Evolutionary conservation across 2,329 filamentous ascomycete genomes (phyloP), one percentile per base, ranked within the genome.

Genomic region (Fusarium sp.): DNA sequence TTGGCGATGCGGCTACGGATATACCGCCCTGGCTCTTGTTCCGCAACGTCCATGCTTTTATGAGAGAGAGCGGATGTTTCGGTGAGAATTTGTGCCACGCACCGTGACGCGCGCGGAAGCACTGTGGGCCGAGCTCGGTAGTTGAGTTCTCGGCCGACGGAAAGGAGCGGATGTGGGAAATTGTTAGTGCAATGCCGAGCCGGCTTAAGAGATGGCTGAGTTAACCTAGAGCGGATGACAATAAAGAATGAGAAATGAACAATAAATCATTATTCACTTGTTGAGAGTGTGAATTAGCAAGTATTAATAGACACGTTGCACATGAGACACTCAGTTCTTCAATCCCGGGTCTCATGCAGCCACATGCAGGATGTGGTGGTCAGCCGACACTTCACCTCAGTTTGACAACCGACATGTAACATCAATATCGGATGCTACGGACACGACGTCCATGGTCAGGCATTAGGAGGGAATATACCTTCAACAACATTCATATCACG

Each of bases 1-100:
- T 88, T 88, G 66, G 86, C 82, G 50, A 88, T 85, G 69, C 87
- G 87, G 64, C 79, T 83, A 64, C 82, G 83, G 69, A 84, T 79
- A 72, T 80, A 80, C 38, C 72, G 77, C 38, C 75, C 76, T 69
- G 70, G 62, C 47, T 76, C 76, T 68, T 68, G 63, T 62, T 72
- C 74, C 54, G 71, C 45, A 27, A 56, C 52, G 64, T 75, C 66
- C 76, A 77, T 77, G 24, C 16, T 45, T 37, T 31, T n/a, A 20
- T 29, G 34, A n/a, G 18, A 29, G 27, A 27, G 24, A 14, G 37
- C 60, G 59, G 59, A 67, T 67, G 68, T 64, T 61, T 57, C 60
- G 63, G 64, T 73, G 70, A 71, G 70, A 35, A 59, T 50, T 42
- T 60, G 62, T 62, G 31, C 14, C 24, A 66, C 71, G 63, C 61